These are phyloP conservation scores for Daldinia vernicosa DNA, from an alignment of 495 filamentous ascomycete genomes.

Conservation along the genomic window DNA sequence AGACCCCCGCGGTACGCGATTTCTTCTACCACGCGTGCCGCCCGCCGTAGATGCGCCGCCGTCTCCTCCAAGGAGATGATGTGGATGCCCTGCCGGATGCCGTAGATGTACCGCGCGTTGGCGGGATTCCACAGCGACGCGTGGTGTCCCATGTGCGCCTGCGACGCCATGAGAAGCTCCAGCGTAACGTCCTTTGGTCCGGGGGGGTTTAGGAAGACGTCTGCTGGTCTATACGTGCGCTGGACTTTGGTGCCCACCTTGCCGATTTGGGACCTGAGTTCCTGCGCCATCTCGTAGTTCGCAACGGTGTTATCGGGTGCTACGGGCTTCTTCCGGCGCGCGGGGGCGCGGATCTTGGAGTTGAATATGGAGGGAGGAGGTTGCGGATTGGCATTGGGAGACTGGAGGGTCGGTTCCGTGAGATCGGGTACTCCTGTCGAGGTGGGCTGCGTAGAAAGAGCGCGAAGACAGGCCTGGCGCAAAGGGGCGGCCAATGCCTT, in stretches of 20 bases:
- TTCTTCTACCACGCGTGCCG: slow-evolving; percentile 86
- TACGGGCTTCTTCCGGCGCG: slow-evolving; percentile 39
- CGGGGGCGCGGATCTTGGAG: slow-evolving; percentile 24
- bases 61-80: slow-evolving; percentile 91
- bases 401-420: slow-evolving; percentile 15
- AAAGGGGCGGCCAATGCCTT: slow-evolving; percentile 55
- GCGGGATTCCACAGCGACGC: slow-evolving; percentile 95
- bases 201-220: slow-evolving; percentile 75
- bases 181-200: slow-evolving; percentile 81
- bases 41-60: slow-evolving; percentile 86
- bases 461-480: slow-evolving; percentile 50
- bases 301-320: slow-evolving; percentile 45
- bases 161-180: slow-evolving; percentile 89
- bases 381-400: slow-evolving; percentile 13
- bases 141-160: slow-evolving; percentile 90
- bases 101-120: slow-evolving; percentile 95
- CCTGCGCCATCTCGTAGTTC: slow-evolving; percentile 38
- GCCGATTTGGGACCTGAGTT: slow-evolving; percentile 45
- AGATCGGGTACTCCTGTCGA: slow-evolving; percentile 34
- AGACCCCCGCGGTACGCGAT: slow-evolving; percentile 83
- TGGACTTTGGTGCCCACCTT: slow-evolving; percentile 63
- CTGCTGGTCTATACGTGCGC: slow-evolving; percentile 72
- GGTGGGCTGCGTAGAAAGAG: slow-evolving; percentile 42
- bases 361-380: slow-evolving; percentile 40
- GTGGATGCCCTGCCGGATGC: slow-evolving; percentile 88